Percentiles rank a stretch among this genome's conserved stretches.
Evolutionary conservation across 768 basidiomycete genomes (phyloP).

Genomic region (Trametes villosa): DNA sequence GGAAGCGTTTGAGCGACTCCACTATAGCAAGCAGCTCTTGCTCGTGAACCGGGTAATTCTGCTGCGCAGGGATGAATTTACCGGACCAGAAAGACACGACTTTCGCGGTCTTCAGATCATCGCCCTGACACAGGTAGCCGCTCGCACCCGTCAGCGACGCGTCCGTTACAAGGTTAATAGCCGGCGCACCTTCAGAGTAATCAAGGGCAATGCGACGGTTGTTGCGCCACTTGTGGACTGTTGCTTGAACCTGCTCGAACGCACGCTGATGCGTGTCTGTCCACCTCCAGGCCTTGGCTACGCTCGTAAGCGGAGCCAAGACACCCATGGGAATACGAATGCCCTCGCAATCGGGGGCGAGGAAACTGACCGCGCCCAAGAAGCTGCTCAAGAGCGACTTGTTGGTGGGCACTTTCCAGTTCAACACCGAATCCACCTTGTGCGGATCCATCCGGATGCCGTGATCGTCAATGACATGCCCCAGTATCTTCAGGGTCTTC

Average conservation of each 20-base stretch:
- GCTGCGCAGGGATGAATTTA: constrained; percentile 32
- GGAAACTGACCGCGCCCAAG: constrained; percentile 36
- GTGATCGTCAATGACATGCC: constrained; percentile 35
- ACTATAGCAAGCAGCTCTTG: constrained; percentile 41
- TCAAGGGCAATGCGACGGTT: constrained; percentile 30
- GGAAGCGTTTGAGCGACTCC: constrained; percentile 41
- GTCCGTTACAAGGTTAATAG: constrained; percentile 33
- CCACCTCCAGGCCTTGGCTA: constrained; percentile 31
- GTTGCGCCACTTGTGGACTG: constrained; percentile 18
- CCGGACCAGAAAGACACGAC: constrained; percentile 34
- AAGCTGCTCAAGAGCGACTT: constrained; percentile 41
- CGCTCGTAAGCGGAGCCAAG: constrained; percentile 28
- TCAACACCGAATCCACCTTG: constrained; percentile 43
- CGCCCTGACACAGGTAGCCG: constrained; percentile 29
- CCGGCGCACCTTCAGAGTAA: constrained; percentile 26
- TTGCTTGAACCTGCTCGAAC: constrained; percentile 33
- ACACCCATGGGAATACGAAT: constrained; percentile 46
- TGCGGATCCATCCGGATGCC: constrained; percentile 49
- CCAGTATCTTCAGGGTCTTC: constrained; percentile 27
- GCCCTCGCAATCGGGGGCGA: constrained; percentile 38
- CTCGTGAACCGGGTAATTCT: constrained; percentile 45
- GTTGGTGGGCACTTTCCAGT: constrained; percentile 37
- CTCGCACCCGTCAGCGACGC: constrained; percentile 24
- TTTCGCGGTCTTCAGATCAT: constrained; percentile 11
- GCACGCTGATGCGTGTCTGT: constrained; percentile 36